Evolutionary conservation across 805 yeast genomes (phyloP).

Genomic region (Saccharomycopsis sp.): DNA sequence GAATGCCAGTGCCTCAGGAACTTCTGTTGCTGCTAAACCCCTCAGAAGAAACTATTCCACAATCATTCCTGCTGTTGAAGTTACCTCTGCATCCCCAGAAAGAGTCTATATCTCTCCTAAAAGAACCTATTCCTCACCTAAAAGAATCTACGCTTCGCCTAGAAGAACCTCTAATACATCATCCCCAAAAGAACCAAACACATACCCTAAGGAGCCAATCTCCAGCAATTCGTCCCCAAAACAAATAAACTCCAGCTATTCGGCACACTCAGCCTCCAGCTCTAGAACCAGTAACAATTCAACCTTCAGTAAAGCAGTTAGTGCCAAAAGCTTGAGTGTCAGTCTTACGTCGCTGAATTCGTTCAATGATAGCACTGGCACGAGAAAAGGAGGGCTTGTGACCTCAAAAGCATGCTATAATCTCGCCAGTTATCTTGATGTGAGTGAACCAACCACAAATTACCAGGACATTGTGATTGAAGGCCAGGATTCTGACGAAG

Average conservation of each 20-base stretch:
- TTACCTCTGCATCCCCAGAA: too few species aligned
- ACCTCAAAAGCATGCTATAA: slow-evolving; percentile 8
- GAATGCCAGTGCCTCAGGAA: background rate
- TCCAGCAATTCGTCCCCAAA: background rate
- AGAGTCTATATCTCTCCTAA: too few species aligned
- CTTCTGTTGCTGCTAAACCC: background rate
- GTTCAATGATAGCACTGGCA: background rate
- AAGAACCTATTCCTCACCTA: too few species aligned
- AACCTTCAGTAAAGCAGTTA: background rate
- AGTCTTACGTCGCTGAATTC: too few species aligned
- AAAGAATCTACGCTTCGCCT: too few species aligned
- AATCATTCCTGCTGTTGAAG: background rate
- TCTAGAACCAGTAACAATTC: background rate
- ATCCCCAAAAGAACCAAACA: too few species aligned
- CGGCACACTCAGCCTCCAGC: background rate
- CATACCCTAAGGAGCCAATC: background rate
- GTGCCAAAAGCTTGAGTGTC: background rate
- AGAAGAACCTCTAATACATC: too few species aligned
- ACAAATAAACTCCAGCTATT: background rate
- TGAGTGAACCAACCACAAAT: background rate
- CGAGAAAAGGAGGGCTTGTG: background rate
- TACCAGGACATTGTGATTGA: background rate
- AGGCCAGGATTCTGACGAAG: background rate
- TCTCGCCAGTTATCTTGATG: slow-evolving; percentile 2
- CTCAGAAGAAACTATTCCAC: background rate